phyloP scores from a whole-genome alignment of 345 rosid species.

The Bruguiera gymnorhiza region DNA sequence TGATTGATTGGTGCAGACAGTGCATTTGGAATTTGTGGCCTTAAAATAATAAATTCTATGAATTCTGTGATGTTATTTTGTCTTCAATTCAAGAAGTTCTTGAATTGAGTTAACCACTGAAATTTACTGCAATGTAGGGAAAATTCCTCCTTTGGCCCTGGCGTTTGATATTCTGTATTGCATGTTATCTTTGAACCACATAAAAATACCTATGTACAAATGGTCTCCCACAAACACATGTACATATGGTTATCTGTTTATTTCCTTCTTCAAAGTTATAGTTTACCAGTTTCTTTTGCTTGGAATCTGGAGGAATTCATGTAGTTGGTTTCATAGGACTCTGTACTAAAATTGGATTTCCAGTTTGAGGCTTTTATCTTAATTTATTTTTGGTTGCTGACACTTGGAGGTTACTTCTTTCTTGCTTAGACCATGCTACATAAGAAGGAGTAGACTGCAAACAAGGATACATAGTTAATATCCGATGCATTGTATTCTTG shows the following conservation, averaged over 20 bases:
- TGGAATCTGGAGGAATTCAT: too few relatives aligned
- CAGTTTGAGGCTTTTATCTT: background rate
- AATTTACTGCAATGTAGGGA: background rate
- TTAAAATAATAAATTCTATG: background rate
- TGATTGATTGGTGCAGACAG: background rate
- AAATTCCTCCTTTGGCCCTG: background rate
- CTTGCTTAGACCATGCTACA: background rate
- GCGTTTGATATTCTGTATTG: background rate
- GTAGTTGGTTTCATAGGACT: background rate
- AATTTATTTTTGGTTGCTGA: background rate
- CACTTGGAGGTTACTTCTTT: background rate
- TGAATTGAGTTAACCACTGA: too few relatives aligned
- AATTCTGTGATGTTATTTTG: too few relatives aligned
- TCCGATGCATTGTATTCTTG: background rate
- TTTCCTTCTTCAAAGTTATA: too few relatives aligned
- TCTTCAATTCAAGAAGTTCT: too few relatives aligned
- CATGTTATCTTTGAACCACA: constrained; percentile 3
- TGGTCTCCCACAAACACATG: too few relatives aligned
- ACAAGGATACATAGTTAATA: background rate
- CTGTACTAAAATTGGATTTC: too few relatives aligned
- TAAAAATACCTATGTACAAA: too few relatives aligned
- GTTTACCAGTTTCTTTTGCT: too few relatives aligned
- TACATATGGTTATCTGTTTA: too few relatives aligned
- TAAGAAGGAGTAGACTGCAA: background rate
- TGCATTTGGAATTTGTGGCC: background rate